Conservation (phyloP, 345 rosid species). For the Gossypium longicalyx region DNA sequence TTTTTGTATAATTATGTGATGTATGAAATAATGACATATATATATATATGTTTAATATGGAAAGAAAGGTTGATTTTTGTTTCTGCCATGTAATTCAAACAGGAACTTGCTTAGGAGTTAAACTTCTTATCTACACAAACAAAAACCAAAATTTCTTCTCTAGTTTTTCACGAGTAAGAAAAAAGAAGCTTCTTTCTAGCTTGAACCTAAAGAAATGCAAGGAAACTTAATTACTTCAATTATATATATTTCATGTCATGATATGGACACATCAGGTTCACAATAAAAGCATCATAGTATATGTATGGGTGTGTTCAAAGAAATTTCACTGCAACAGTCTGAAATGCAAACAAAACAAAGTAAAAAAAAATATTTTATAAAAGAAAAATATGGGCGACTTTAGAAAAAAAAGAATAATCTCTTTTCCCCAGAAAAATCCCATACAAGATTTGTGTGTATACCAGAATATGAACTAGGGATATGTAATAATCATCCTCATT, state of each 20-base stretch:
- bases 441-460: background rate
- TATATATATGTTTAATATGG: too few relatives aligned
- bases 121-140: background rate
- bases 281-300: background rate
- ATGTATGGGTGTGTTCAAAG: background rate
- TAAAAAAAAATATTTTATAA: background rate
- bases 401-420: background rate
- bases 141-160: background rate
- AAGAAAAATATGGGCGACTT: background rate
- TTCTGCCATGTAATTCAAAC: too few relatives aligned
- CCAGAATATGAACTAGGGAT: background rate
- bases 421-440: conserved; percentile 6
- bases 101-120: background rate
- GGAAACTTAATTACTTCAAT: background rate
- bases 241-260: background rate
- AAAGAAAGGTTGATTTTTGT: too few relatives aligned
- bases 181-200: background rate
- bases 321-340: conserved; percentile 6
- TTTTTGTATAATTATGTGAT: too few relatives aligned
- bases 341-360: background rate
- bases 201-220: conserved; percentile 3
- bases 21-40: too few relatives aligned
- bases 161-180: background rate
- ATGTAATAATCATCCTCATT: background rate
- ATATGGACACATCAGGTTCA: background rate